phyloP scores from a whole-genome alignment of 2,329 filamentous ascomycete genomes.

The Chaetomium strumarium region DNA sequence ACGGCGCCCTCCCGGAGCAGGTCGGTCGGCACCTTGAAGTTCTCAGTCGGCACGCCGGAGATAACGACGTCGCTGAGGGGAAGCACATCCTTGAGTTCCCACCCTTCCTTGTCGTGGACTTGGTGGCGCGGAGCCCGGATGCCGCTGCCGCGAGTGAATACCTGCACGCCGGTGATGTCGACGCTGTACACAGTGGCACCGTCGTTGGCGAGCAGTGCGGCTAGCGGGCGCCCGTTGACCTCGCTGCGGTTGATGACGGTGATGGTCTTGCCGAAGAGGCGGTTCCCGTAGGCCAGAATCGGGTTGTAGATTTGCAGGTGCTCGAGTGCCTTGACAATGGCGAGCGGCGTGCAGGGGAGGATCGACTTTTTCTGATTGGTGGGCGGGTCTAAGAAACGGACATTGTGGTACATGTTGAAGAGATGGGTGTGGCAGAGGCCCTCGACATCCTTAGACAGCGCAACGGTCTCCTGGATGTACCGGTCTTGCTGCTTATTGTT shows the following conservation, averaged over 20 bases:
- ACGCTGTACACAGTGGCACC: conserved; percentile 94
- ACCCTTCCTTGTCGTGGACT: conserved; percentile 75
- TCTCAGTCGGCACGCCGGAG: conserved; percentile 80
- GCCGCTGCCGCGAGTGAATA: conserved; percentile 85
- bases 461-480: conserved; percentile 92
- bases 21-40: conserved; percentile 82
- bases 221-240: conserved; percentile 88
- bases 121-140: conserved; percentile 82
- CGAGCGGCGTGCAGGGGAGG: conserved; percentile 89
- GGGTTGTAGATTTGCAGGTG: conserved; percentile 95
- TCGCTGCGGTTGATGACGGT: conserved; percentile 96
- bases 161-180: conserved; percentile 83
- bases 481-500: conserved; percentile 78
- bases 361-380: conserved; percentile 79
- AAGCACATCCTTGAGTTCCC: conserved; percentile 72
- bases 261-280: conserved; percentile 87
- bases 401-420: conserved; percentile 99
- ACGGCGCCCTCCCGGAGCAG: conserved; percentile 83
- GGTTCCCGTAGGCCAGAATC: conserved; percentile 85
- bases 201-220: conserved; percentile 90
- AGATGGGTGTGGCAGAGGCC: conserved; percentile 90
- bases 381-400: conserved; percentile 82
- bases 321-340: conserved; percentile 95
- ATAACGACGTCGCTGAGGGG: conserved; percentile 92
- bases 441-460: conserved; percentile 88